Evolutionary conservation across 1,284 basidiomycete genomes (phyloP), one percentile per base, ranked within the genome.

Genomic region (Fomitopsis palustris): DNA sequence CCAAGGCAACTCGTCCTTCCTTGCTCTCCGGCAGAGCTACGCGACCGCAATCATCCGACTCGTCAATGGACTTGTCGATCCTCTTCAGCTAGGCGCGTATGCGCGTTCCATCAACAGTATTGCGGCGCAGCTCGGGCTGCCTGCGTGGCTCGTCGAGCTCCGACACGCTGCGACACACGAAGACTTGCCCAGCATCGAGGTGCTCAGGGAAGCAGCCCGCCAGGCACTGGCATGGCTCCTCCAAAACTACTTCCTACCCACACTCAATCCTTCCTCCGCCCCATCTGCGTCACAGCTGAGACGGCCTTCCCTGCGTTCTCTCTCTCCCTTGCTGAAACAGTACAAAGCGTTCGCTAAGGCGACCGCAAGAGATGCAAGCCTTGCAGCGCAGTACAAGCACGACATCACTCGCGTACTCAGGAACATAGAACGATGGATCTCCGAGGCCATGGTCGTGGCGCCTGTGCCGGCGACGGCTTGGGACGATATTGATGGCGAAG

Each of bases 131-230:
- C 83, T 99, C 25, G 90, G 90, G 0, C 78, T 99, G 2, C 97
- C 97, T 0, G 76, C 82, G 0, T 95, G 92, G 85, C 81, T 99
- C 19, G 95, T 99, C n/a, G 93, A 98, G 64, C 79, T 99, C 5
- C 83, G 96, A 38, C 96, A 99, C 76, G 90, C 93, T 29, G 93
- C 93, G 9, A 99, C 96, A 2, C 96, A 99, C 70, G 96, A 99
- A 69, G 94, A 97, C 64, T 76, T 99, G 17, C 97, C 96, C 0
- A 92, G 91, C 62, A 77, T 98, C 2, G 83, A 87, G 53, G 76
- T 96, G 7, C 80, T 98, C 10, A 82, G 90, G 56, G 84, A 93
- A 56, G 94, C 88, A 0, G 83, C 90, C 19, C 77, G 80, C 60
- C 58, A 94, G 91, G 85, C 87, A 8, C 81, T 94, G 78, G 70